Evolutionary conservation across 2,329 filamentous ascomycete genomes (phyloP).

Genomic region (Penicillium sp.): DNA sequence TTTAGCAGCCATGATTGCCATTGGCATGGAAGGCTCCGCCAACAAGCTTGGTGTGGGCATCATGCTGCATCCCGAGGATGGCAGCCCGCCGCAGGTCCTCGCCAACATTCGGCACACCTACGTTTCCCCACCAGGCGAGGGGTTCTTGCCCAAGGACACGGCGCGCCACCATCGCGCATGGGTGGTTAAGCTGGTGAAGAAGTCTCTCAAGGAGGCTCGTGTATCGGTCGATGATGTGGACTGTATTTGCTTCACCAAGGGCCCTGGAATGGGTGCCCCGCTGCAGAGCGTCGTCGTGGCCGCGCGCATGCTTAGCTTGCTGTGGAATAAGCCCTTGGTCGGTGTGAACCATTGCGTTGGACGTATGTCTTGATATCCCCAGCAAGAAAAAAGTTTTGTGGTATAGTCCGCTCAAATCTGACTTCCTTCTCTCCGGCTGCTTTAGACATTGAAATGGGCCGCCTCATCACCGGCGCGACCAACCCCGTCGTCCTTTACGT

Average conservation of each 20-base stretch:
- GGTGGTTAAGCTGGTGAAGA: conserved; percentile 79
- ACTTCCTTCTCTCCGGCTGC: background rate
- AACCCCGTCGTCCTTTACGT: conserved; percentile 97
- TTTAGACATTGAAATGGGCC: conserved; percentile 91
- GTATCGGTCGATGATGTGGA: conserved; percentile 68
- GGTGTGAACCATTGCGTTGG: conserved; percentile 98
- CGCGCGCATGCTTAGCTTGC: conserved; percentile 74
- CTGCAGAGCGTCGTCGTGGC: conserved; percentile 83
- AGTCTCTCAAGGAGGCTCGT: conserved; percentile 71
- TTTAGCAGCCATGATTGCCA: conserved; percentile 57
- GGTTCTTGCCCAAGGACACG: conserved; percentile 96
- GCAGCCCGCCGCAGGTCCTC: conserved; percentile 67
- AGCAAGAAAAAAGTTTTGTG: background rate
- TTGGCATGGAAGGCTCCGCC: conserved; percentile 87
- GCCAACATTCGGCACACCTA: conserved; percentile 96
- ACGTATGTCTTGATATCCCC: conserved; percentile 49
- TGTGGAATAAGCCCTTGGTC: conserved; percentile 88
- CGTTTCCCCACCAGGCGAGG: conserved; percentile 84
- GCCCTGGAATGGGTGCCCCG: conserved; percentile 95
- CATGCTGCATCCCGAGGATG: conserved; percentile 69
- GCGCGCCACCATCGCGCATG: conserved; percentile 86
- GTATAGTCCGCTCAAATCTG: background rate
- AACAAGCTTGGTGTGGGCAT: conserved; percentile 97
- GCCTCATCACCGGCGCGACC: conserved; percentile 82
- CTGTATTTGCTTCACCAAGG: conserved; percentile 94